Evolutionary conservation across 2,329 filamentous ascomycete species (phyloP), one percentile per base, ranked within the genome.

Genomic region (Apiospora marii): DNA sequence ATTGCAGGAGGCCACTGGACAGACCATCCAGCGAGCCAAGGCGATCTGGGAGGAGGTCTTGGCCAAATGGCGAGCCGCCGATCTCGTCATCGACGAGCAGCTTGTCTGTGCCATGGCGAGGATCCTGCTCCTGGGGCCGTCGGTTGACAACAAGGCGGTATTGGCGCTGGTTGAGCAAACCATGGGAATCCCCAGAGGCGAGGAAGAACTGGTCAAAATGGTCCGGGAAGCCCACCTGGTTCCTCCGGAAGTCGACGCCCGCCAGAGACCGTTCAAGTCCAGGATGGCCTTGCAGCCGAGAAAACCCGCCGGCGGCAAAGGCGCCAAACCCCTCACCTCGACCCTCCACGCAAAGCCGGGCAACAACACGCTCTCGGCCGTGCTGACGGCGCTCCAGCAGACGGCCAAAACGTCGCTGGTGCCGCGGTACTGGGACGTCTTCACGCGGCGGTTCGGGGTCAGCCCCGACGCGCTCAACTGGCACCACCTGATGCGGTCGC

Each of bases 31-130:
- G 27, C 91, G 94, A 73, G 94, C 89, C 27, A 91, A 93, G 75
- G 85, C 88, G 10, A 85, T 98, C 24, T 99, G 96, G 96, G 86
- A 90, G 61, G 94, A 97, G 78, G 87, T 97, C 64, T 85, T 94
- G 24, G 82, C 85, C n/a, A 91, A 91, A 74, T 98, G 95, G 95
- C 88, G 87, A 71, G 86, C 87, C 70, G 94, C 92, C 43, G 85
- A 90, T 70, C 77, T 98, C 22, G 78, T 87, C 68, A 86, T 98
- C 27, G 95, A 98, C 77, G 94, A 96, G 81, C 84, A 89, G 71
- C 85, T 98, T 27, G 92, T 97, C 4, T 92, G 90, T 78, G 87
- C 93, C 43, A 97, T 98, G 93, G 94, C 92, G 7, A 88, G 92
- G 48, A 77, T 98, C 3, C 85, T 98, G n/a, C 83, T 95, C 30